Base-by-base conservation (phyloP, 768 basidiomycete genomes). In the Collybia mongolica region DNA sequence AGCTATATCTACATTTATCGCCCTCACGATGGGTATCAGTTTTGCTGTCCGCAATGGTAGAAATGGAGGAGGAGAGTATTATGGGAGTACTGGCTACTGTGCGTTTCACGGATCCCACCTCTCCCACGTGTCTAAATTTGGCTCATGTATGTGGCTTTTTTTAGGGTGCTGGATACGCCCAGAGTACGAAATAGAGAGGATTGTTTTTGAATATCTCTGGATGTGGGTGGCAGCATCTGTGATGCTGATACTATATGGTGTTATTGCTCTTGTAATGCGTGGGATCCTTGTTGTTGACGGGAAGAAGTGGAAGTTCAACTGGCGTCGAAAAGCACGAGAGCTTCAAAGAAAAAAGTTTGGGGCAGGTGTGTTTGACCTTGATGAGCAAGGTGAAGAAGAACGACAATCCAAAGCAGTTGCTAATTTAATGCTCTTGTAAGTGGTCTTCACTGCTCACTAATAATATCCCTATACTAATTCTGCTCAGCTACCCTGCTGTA, bases 131-230 rank as follows among this genome's bases (percentile, higher is more conserved):
- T 26, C 6, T 39, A 35, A 17, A 11, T 28, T n/a, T 19, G 38
- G 23, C 18, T 19, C 26, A 11, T 14, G 19, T 44, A 9, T 28
- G 9, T 35, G 18, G 15, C 48, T 24, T 35, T 35, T 32, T n/a
- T 3, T 53, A 79, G 78, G 79, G 80, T 80, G 80, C 54, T 81
- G 80, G 80, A 80, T 81, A 37, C 49, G 54, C 3, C 35, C 57
- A 3, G 49, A 62, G 0, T 76, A 65, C 53, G 51, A 50, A 12
- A 58, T 59, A 5, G 72, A 79, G 51, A 67, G 67, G 41, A 73
- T 79, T 11, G 69, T 69, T 7, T 67, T 78, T 3, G 79, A 80
- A 50, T 81, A 80, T 50, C 47, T 76, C n/a, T 80, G 77, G 76
- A 62, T 80, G 37, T 82, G 80, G 79, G 46, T 73, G 5, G 63